A percentile compares a stretch with the other conserved stretches of the same genome.
Evolutionary conservation across 345 rosid genomes (phyloP).

Genomic region (Populus ilicifolia): DNA sequence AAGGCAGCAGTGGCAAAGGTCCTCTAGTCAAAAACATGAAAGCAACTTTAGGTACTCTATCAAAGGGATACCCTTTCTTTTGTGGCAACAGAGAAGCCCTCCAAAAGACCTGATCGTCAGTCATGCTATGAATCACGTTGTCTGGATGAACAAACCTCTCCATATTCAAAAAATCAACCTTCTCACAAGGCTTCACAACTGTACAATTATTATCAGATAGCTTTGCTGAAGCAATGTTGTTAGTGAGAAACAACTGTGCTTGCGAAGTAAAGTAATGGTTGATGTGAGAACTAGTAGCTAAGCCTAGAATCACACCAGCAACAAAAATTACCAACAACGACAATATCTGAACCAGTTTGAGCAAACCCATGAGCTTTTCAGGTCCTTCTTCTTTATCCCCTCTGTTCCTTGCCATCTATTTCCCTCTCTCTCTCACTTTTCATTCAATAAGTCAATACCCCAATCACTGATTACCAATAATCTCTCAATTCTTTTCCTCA

Average conservation of each 20-base stretch:
- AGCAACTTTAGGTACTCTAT: slow-evolving; percentile 68
- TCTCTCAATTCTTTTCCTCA: background rate
- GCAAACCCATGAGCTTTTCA: slow-evolving; percentile 45
- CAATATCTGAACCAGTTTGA: slow-evolving; percentile 60
- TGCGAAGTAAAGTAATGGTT: slow-evolving; percentile 55
- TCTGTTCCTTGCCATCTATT: slow-evolving; percentile 45
- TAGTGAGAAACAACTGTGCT: slow-evolving; percentile 36
- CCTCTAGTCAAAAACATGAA: slow-evolving; percentile 93
- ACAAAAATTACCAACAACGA: slow-evolving; percentile 72
- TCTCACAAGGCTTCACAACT: slow-evolving; percentile 31
- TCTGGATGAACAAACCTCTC: slow-evolving; percentile 47
- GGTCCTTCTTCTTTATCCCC: slow-evolving; percentile 37
- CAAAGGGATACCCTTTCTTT: slow-evolving; percentile 57
- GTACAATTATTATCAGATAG: slow-evolving; percentile 28
- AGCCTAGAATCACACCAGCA: slow-evolving; percentile 76
- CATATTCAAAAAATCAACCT: slow-evolving; percentile 44
- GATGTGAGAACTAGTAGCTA: slow-evolving; percentile 61
- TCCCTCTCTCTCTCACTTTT: background rate
- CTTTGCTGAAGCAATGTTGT: slow-evolving; percentile 28
- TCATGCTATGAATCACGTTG: slow-evolving; percentile 54
- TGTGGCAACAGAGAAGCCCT: slow-evolving; percentile 78
- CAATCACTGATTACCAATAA: background rate
- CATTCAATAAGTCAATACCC: background rate
- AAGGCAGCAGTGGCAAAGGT: slow-evolving; percentile 74
- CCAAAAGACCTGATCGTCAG: slow-evolving; percentile 70